These are phyloP conservation scores for Xylaria telfairii DNA, from an alignment of 495 filamentous ascomycete genomes.

Conservation along the genomic window DNA sequence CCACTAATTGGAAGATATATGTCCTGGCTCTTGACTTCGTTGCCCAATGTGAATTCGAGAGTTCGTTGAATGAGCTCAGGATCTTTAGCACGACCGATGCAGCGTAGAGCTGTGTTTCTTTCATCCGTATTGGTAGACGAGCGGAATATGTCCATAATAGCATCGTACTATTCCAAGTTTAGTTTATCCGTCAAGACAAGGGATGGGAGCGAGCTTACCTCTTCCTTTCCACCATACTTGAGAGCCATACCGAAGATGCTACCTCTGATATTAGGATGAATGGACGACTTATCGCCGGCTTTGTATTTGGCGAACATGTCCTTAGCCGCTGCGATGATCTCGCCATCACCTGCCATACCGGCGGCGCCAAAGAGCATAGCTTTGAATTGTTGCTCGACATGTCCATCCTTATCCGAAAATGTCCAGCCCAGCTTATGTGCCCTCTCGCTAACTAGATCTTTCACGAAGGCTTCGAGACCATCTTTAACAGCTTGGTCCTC, in stretches of 20 bases:
- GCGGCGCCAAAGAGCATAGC: constrained; percentile 70
- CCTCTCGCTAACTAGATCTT: constrained; percentile 73
- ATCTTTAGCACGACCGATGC: constrained; percentile 78
- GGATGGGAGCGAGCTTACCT: constrained; percentile 55
- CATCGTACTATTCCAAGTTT: constrained; percentile 65
- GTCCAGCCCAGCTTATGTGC: constrained; percentile 88
- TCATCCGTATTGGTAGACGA: constrained; percentile 90
- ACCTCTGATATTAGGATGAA: constrained; percentile 75
- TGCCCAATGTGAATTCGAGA: constrained; percentile 73
- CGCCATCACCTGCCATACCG: constrained; percentile 68
- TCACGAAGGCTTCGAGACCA: constrained; percentile 82
- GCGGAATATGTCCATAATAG: constrained; percentile 80
- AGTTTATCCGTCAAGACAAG: constrained; percentile 28
- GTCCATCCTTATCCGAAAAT: constrained; percentile 81
- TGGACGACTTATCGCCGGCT: constrained; percentile 68
- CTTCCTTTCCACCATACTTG: constrained; percentile 73
- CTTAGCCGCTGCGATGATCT: constrained; percentile 65
- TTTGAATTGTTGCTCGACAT: constrained; percentile 89
- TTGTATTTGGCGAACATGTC: constrained; percentile 77
- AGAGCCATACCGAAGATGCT: constrained; percentile 75
- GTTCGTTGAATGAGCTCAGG: constrained; percentile 82
- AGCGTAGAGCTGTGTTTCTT: constrained; percentile 92
- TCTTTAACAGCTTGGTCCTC: constrained; percentile 75
- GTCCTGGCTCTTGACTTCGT: constrained; percentile 94
- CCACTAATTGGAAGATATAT: constrained; percentile 86